A percentile compares a stretch with the other conserved stretches of the same genome.
phyloP scores from a whole-genome alignment of 2,329 filamentous ascomycete species.

The Teratosphaeriaceae sp. region DNA sequence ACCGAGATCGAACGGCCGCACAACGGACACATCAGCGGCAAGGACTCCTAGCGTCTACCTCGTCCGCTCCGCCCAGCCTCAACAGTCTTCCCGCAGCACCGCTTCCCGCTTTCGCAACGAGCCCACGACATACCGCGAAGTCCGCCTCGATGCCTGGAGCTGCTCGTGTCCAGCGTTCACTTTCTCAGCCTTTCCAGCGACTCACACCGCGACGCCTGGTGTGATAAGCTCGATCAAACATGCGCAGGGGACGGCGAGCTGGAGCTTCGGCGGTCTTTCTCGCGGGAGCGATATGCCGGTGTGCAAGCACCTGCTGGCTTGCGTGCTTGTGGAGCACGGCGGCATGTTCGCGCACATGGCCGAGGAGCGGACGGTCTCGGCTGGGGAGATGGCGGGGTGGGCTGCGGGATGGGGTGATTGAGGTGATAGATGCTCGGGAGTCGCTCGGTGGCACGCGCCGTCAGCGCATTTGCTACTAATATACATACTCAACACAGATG shows the following conservation, averaged over 20 bases:
- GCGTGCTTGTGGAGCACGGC: slow-evolving; percentile 65
- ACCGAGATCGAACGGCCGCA: too few relatives aligned
- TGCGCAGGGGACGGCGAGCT: background rate
- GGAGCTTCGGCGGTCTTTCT: slow-evolving; percentile 45
- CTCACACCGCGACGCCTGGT: background rate
- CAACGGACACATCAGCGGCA: background rate
- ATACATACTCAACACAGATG: slow-evolving; percentile 11
- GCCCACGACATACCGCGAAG: slow-evolving; percentile 60
- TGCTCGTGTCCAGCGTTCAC: slow-evolving; percentile 85
- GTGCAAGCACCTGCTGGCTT: slow-evolving; percentile 90
- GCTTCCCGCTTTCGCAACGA: slow-evolving; percentile 13
- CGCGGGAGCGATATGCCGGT: slow-evolving; percentile 41
- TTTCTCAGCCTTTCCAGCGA: slow-evolving; percentile 56
- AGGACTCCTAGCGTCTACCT: slow-evolving; percentile 52
- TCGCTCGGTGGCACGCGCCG: background rate
- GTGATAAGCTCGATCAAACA: background rate
- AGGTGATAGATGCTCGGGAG: slow-evolving; percentile 4
- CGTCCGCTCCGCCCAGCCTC: slow-evolving; percentile 53
- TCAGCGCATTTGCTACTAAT: slow-evolving; percentile 4
- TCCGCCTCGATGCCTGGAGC: slow-evolving; percentile 72
- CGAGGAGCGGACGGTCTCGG: slow-evolving; percentile 47
- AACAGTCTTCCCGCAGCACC: slow-evolving; percentile 17
- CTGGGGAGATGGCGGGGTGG: slow-evolving; percentile 68
- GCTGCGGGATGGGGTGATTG: slow-evolving; percentile 41
- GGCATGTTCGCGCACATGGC: slow-evolving; percentile 52